Evolutionary conservation across 2,329 filamentous ascomycete species (phyloP).

Genomic region (Nemania sp.): DNA sequence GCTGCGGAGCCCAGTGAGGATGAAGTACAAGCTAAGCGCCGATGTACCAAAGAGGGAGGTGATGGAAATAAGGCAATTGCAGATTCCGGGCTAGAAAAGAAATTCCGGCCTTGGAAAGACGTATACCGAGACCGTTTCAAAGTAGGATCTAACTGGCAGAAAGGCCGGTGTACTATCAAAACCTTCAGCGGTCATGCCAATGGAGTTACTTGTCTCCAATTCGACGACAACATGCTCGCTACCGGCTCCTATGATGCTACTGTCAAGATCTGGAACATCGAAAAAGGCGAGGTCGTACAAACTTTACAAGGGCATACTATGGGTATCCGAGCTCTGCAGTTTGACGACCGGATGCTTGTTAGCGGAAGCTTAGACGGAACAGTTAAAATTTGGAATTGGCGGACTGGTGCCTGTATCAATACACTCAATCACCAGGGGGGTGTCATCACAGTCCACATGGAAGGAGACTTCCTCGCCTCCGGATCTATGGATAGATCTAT

Average conservation of each 20-base stretch:
- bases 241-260: conserved; percentile 96
- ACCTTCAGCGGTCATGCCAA: conserved; percentile 89
- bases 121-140: conserved; percentile 96
- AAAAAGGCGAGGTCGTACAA: conserved; percentile 86
- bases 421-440: conserved; percentile 84
- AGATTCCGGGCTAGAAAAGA: conserved; percentile 57
- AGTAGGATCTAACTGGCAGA: conserved; percentile 97
- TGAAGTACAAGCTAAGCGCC: conserved; percentile 52
- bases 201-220: conserved; percentile 75
- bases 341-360: conserved; percentile 91
- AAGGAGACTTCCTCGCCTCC: conserved; percentile 84
- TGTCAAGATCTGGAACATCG: conserved; percentile 95
- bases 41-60: conserved; percentile 47
- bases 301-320: conserved; percentile 85
- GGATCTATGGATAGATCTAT: conserved; percentile 91
- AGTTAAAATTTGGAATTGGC: conserved; percentile 96
- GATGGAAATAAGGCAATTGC: conserved; percentile 33
- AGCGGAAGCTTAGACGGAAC: conserved; percentile 89
- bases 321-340: conserved; percentile 89
- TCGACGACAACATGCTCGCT: conserved; percentile 90
- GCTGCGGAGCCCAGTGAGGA: conserved; percentile 45
- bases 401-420: conserved; percentile 86
- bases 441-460: conserved; percentile 89
- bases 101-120: conserved; percentile 88
- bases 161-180: conserved; percentile 86